Evolutionary conservation across 768 basidiomycete genomes (phyloP).

Genomic region (Clathrus columnatus): DNA sequence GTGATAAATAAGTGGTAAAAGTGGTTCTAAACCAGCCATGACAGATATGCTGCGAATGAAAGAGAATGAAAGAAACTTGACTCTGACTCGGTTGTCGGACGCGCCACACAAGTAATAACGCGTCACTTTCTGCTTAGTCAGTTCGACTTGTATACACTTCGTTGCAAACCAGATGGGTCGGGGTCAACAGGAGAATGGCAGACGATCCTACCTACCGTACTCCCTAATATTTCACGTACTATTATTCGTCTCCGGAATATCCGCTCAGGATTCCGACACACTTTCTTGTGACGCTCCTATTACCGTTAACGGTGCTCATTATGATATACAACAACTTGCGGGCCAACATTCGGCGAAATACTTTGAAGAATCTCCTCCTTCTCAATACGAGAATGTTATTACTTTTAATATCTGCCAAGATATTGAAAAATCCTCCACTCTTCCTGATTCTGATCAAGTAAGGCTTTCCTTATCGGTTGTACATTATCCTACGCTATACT

Average conservation of each 20-base stretch:
- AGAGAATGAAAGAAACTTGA: background rate
- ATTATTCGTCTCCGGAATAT: slow-evolving; percentile 9
- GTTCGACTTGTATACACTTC: background rate
- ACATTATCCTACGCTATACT: background rate
- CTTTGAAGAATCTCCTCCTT: slow-evolving; percentile 55
- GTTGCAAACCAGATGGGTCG: background rate
- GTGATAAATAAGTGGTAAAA: slow-evolving; percentile 60
- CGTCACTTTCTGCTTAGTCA: slow-evolving; percentile 6
- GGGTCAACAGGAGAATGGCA: no score
- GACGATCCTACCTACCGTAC: background rate
- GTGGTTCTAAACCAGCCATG: slow-evolving; percentile 53
- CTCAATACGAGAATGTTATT: slow-evolving; percentile 47
- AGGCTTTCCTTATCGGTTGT: slow-evolving; percentile 15
- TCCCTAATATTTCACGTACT: slow-evolving; percentile 15
- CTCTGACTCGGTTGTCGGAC: background rate
- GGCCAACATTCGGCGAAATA: slow-evolving; percentile 44
- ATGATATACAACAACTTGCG: slow-evolving; percentile 50
- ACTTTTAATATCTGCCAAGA: slow-evolving; percentile 63
- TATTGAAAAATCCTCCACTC: slow-evolving; percentile 35
- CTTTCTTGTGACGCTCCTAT: slow-evolving; percentile 38
- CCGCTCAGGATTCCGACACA: slow-evolving; percentile 7
- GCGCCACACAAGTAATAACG: slow-evolving; percentile 2
- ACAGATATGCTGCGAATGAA: background rate
- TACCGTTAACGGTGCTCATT: slow-evolving; percentile 31
- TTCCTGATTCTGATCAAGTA: slow-evolving; percentile 62